Base-by-base conservation (phyloP, 306 rosid species). In the Carpinus fangiana region DNA sequence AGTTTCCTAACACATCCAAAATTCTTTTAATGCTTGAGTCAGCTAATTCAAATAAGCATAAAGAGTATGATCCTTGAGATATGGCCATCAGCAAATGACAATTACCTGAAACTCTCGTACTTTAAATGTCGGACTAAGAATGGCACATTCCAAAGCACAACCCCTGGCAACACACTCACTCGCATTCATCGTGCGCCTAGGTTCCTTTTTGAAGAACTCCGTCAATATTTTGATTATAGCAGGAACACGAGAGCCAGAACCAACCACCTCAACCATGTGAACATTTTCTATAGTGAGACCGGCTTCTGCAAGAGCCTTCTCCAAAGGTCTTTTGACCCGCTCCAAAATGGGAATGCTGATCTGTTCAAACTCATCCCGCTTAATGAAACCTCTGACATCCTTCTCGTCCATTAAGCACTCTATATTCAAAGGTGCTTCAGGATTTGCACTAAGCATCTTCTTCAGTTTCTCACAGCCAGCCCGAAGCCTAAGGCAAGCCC, bases 361-460 rank as follows among this genome's bases (percentile, higher is more conserved):
- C 60, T 91, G 84, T 80, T 96, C 99, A 89, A 96, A 90, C 59
- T 96, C 99, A 0, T 96, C 99, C 31, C 99, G 93, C 81, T 93
- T 96, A n/a, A 96, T 96, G 77, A 76, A 78, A 5, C 99, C 89
- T 75, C 86, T 82, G 1, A 95, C 99, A 60, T 95, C 99, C 76
- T 93, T 95, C 81, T 95, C 99, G 10, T 95, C 99, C 98, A 96
- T 93, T 79, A 96, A 85, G 78, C 99, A 93, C 77, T 96, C 99
- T 20, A 96, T 91, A 78, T 93, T 91, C 75, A 96, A 70, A 80
- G 99, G 99, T 46, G 93, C 96, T 86, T 82, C 92, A 0, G 97
- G 97, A 81, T 96, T 96, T 31, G 99, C 99, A 81, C 99, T 96
- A 12, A 96, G 98, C 77, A 96, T 2, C 85, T 96, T 93, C 89